Percentiles rank a stretch among this genome's conserved stretches.
These are phyloP conservation scores for Cystobasidium onofrii DNA, from an alignment of 768 basidiomycete species.

Conservation along the genomic window DNA sequence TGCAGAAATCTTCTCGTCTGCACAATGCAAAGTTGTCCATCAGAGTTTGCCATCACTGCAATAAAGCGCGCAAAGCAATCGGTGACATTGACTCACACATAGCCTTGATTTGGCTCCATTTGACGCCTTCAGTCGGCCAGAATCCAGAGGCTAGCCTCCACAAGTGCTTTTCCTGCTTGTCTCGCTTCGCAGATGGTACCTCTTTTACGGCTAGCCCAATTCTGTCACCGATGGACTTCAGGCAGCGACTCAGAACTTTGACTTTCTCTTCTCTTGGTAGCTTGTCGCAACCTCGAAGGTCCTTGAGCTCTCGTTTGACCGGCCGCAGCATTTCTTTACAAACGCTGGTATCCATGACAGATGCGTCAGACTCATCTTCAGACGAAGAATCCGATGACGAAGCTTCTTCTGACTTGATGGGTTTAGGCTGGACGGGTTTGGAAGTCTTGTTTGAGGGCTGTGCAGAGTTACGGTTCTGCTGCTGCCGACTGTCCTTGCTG, in stretches of 20 bases:
- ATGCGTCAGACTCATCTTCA: not conserved
- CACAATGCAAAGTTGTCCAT: not conserved
- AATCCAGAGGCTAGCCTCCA: constrained; percentile 35
- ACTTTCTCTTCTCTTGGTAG: constrained; percentile 95
- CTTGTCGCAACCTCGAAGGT: constrained; percentile 83
- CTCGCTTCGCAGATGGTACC: constrained; percentile 27
- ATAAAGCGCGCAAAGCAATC: not conserved
- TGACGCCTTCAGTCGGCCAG: constrained; percentile 20
- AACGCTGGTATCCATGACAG: constrained; percentile 39
- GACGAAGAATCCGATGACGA: constrained; percentile 9
- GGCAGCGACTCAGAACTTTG: constrained; percentile 85
- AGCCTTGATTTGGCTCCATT: constrained; percentile 6
- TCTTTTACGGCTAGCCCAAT: constrained; percentile 61
- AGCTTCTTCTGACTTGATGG: constrained; percentile 79
- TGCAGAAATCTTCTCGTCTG: constrained; percentile 5
- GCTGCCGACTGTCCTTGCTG: not conserved
- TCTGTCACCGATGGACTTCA: constrained; percentile 82
- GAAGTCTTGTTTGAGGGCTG: not conserved
- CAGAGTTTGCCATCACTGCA: not conserved
- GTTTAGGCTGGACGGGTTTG: constrained; percentile 85
- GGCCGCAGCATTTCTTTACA: constrained; percentile 63
- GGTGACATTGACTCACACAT: constrained; percentile 14
- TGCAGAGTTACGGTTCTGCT: not conserved
- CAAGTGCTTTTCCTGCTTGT: constrained; percentile 39
- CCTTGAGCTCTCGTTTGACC: constrained; percentile 94